Evolutionary conservation across 2,329 filamentous ascomycete genomes (phyloP), one percentile per base, ranked within the genome.

Genomic region (Albifimbria verrucaria): DNA sequence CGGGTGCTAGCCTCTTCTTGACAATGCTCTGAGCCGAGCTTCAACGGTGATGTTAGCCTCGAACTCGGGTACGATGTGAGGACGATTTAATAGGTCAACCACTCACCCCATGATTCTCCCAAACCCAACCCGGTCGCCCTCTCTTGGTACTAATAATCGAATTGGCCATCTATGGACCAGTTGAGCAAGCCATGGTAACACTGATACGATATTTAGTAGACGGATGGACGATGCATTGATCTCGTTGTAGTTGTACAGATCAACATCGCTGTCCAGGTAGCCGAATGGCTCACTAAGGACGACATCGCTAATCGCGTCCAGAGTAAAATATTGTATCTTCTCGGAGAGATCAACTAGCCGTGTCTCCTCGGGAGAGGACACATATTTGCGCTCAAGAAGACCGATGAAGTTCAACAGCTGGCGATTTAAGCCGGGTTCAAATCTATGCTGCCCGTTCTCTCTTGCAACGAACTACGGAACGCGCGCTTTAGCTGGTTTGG

Each of bases 261-360:
- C 80, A 18, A 69, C 61, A 54, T 83, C 77, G 6, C 73, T 68
- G 22, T 68, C 66, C 15, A 84, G 68, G 57, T 77, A 77, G 4
- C 80, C 79, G 55, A 82, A 82, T 0, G 78, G 60, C 15, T 72
- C 62, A 7, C 79, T 79, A n/a, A 82, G 75, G 0, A 77, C 77
- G 21, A 83, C 65, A 36, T 80, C 72, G 12, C 75, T 76, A 41
- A 83, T 78, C 2, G 79, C 76, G 52, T 84, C 81, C 1, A 83
- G 65, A 1, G 79, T 74, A 52, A 82, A 79, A 67, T 75, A 81
- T 22, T 78, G 76, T 3, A 75, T 73, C 55, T 78, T 78, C 36
- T 70, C 67, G 22, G 75, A 76, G 43, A 83, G 65, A 57, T 83
- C 78, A 52, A 82, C 67, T 0, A 67, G 69, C 1, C 61, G 60